These are phyloP conservation scores for Podospora pseudocomata DNA, from an alignment of 495 filamentous ascomycete species.

Conservation along the genomic window DNA sequence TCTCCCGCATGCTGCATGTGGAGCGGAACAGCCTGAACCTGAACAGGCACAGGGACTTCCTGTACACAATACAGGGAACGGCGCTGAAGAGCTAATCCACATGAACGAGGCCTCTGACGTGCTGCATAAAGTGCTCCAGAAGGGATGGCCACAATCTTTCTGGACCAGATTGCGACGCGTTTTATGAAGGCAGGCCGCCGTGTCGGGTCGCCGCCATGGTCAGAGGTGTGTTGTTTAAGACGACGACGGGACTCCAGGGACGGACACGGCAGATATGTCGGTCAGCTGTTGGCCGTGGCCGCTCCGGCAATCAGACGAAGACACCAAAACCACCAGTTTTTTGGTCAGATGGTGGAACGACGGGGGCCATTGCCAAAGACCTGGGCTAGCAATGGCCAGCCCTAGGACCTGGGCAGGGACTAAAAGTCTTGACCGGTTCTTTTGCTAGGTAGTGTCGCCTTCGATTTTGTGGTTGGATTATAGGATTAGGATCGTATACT, in stretches of 20 bases:
- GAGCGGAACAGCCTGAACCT: not conserved
- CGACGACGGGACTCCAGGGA: not conserved
- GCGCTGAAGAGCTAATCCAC: conserved; percentile 3
- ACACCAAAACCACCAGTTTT: not conserved
- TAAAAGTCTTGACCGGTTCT: not conserved
- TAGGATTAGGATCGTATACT: not conserved
- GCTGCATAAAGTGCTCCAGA: not conserved
- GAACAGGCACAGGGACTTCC: not conserved
- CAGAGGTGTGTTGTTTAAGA: not conserved
- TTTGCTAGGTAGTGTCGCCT: not conserved
- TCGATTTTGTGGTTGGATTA: not conserved
- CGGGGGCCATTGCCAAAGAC: not conserved
- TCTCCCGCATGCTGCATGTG: conserved; percentile 8
- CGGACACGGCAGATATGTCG: not conserved
- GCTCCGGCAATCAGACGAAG: conserved; percentile 4
- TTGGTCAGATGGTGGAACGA: conserved; percentile 1
- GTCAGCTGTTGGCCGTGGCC: conserved; percentile 1
- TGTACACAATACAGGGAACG: not conserved
- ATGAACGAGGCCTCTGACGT: conserved; percentile 4
- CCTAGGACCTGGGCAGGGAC: not conserved
- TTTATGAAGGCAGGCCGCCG: not conserved
- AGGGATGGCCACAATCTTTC: not conserved
- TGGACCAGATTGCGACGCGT: not conserved
- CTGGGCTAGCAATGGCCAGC: no score
- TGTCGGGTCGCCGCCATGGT: not conserved